Evolutionary conservation across 306 rosid species (phyloP).

Genomic region (Ammopiptanthus mongolicus): DNA sequence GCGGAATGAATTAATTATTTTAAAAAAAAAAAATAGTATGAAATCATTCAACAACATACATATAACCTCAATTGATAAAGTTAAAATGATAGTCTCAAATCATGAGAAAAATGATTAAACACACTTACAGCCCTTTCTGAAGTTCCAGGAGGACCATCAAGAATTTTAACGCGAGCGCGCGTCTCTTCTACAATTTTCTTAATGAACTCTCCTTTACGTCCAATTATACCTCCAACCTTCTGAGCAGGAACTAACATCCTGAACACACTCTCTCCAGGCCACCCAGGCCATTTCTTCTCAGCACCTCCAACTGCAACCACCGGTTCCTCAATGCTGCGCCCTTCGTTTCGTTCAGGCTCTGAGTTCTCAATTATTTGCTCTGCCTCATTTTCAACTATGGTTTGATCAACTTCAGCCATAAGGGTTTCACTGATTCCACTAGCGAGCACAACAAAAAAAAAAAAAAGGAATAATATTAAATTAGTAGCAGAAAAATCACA

Average conservation of each 20-base stretch:
- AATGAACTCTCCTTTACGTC: constrained; percentile 94
- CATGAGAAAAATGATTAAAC: background rate
- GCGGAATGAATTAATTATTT: background rate
- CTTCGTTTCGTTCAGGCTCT: constrained; percentile 31
- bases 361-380: constrained; percentile 24
- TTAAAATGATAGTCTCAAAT: background rate
- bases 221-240: constrained; percentile 96
- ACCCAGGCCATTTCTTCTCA: constrained; percentile 99
- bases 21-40: background rate
- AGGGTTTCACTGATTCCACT: constrained; percentile 17
- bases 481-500: background rate
- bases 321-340: constrained; percentile 40
- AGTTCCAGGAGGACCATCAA: constrained; percentile 97
- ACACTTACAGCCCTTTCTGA: constrained; percentile 95
- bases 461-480: background rate
- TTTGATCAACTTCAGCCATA: constrained; percentile 72
- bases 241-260: constrained; percentile 96
- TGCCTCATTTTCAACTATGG: constrained; percentile 23
- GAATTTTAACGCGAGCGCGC: constrained; percentile 89
- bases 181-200: constrained; percentile 94
- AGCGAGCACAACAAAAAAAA: background rate
- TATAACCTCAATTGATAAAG: background rate
- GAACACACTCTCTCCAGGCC: constrained; percentile 98
- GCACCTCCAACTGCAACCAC: constrained; percentile 25
- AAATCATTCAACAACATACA: background rate